Evolutionary conservation across 495 filamentous ascomycete species (phyloP), one percentile per base, ranked within the genome.

Genomic region (Acidomyces sp.): DNA sequence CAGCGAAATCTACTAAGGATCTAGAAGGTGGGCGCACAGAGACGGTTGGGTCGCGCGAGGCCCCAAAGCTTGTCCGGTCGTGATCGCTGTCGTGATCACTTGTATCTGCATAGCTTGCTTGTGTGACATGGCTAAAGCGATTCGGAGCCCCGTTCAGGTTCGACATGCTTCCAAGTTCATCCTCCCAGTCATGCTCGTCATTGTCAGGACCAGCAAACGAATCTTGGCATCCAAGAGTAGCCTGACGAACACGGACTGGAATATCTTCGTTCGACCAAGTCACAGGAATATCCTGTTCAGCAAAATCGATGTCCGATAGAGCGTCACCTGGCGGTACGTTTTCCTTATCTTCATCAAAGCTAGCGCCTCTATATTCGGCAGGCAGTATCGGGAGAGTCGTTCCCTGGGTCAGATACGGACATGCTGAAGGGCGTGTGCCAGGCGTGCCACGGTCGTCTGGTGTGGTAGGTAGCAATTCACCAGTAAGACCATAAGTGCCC

Each of bases 401-500:
- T 16, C 17, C 18, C 7, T 24, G 34, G 11, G 12, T 21, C 9
- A 4, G 13, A 21, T 21, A 37, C 34, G 34, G 25, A 23, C 17
- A 5, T 21, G 34, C 6, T 37, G 34, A 11, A 10, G 12, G 9
- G 26, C 26, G 26, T 34, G 12, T 34, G 13, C 5, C 34, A 9
- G 34, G 13, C 34, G 25, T 6, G 3, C 29, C 16, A 29, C 39
- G 21, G n/a, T n/a, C n/a, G n/a, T n/a, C n/a, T 10, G 33, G 48
- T 16, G 37, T 41, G 3, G 41, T 9, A 7, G 41, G 23, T 2
- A 51, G 33, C n/a, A 51, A 26, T 28, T 51, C 23, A 23, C 31
- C 33, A 2, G 48, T 51, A 4, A 23, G 10, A 13, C 42, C 42
- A 34, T 47, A 52, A n/a, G 43, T 52, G n/a, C n/a, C n/a, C 39